Conservation (phyloP, 371 early-diverging fungal genomes). For the Mortierella sp. region DNA sequence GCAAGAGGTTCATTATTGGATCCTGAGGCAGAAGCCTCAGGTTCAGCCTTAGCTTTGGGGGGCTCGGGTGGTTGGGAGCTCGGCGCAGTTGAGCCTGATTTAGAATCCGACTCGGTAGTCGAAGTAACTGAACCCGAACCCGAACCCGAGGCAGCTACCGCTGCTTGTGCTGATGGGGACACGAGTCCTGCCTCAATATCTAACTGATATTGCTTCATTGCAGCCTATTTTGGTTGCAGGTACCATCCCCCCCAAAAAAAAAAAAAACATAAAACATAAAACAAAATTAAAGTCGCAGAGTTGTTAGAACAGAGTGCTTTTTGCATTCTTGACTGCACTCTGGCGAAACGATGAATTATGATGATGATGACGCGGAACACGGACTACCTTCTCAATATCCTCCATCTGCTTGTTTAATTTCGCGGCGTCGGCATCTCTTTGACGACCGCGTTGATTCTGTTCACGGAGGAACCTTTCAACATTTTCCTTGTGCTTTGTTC, state of each 20-base stretch:
- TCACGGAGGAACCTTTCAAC: slow-evolving; percentile 74
- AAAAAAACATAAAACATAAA: neutral
- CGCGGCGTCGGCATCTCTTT: slow-evolving; percentile 63
- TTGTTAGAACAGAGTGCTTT: no score
- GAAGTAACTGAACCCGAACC: neutral
- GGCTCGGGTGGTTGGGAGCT: slow-evolving; percentile 3
- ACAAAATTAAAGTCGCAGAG: neutral
- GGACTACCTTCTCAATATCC: slow-evolving; percentile 67
- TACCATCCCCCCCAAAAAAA: neutral
- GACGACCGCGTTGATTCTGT: slow-evolving; percentile 66
- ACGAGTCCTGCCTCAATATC: slow-evolving; percentile 53
- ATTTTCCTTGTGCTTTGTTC: slow-evolving; percentile 74
- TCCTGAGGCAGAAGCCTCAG: slow-evolving; percentile 8
- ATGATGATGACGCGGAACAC: no score
- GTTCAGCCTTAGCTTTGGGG: neutral
- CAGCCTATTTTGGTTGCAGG: slow-evolving; percentile 14
- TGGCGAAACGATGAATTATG: no score
- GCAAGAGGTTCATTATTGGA: slow-evolving; percentile 16
- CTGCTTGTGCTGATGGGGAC: slow-evolving; percentile 22
- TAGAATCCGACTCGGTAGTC: neutral
- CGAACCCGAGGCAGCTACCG: neutral
- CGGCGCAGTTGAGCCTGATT: neutral
- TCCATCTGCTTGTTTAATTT: slow-evolving; percentile 66
- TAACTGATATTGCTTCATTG: slow-evolving; percentile 40
- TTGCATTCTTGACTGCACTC: no score